Evolutionary conservation across 2,329 filamentous ascomycete genomes (phyloP), one percentile per base, ranked within the genome.

Genomic region (Mollisia scopiformis): DNA sequence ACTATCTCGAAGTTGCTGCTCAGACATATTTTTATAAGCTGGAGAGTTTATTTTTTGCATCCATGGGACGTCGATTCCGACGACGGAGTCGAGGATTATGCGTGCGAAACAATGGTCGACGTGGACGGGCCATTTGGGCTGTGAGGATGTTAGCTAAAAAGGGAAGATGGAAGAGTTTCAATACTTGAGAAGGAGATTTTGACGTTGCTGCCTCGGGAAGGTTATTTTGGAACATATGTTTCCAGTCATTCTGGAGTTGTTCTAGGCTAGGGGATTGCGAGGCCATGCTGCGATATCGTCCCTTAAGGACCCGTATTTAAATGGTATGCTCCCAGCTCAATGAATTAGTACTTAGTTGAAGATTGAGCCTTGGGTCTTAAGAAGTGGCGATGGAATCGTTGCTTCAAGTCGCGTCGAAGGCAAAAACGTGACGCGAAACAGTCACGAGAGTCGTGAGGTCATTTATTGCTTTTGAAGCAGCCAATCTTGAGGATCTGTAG

Each of bases 51-150:
- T 49, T n/a, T 76, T 74, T 25, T 73, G 63, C 30, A 70, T 77
- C 79, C 79, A 81, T 5, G 77, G 78, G 19, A 64, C 69, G 46
- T 77, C 72, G 25, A 70, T 63, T 6, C 77, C 72, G 5, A 80
- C 65, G 0, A 71, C 71, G 57, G 75, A 75, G 60, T 81, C 79
- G 14, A 81, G 74, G 6, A 80, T 73, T 41, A 80, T 78, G 10
- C 78, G 75, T 3, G 75, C 77, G 63, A 79, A 80, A 67, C 77
- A 79, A 63, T 79, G 78, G 60, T 79, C 77, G 8, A 76, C 65
- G 37, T 72, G 65, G 4, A 81, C 75, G 1, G 79, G 78, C 79
- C 79, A 81, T 27, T 66, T 65, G 6, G 67, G 37, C 66, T 80
- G 16, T 27, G 43, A 25, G 3, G 11, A 4, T 14, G 75, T 14